Evolutionary conservation across 345 rosid genomes (phyloP).

Genomic region (Crucihimalaya himalaica): DNA sequence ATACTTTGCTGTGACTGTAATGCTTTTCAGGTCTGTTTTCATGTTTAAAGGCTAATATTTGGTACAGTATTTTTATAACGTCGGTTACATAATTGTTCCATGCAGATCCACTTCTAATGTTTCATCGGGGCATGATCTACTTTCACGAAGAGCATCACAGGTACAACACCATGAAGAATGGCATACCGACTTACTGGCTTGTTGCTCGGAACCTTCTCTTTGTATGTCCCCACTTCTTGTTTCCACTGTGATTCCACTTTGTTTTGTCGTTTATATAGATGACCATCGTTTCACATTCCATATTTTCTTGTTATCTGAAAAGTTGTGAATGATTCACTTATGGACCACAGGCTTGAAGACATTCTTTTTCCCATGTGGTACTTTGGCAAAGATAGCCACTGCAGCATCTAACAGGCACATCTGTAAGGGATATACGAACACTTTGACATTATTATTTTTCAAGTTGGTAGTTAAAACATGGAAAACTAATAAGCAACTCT

Average conservation of each 20-base stretch:
- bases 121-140: conserved; percentile 71
- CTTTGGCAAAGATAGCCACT: conserved; percentile 80
- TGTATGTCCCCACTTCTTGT: conserved; percentile 55
- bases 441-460: conserved; percentile 1
- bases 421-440: conserved; percentile 57
- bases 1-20: conserved; percentile 2
- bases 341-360: conserved; percentile 73
- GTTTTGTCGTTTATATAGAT: not conserved
- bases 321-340: conserved; percentile 13
- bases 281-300: not conserved
- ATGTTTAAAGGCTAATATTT: conserved; percentile 6
- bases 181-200: conserved; percentile 93
- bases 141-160: conserved; percentile 56
- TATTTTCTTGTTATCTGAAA: conserved; percentile 4
- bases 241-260: conserved; percentile 9
- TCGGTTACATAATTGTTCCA: conserved; percentile 19
- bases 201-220: conserved; percentile 89
- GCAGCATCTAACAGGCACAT: conserved; percentile 81
- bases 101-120: conserved; percentile 75
- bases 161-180: conserved; percentile 67
- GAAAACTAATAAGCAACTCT: not conserved
- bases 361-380: conserved; percentile 86
- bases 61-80: conserved; percentile 5
- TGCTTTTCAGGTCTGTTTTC: not conserved
- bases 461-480: not conserved